A percentile compares a stretch with the other conserved stretches of the same genome.
Conservation (phyloP, 129 eudicot genomes). For the Chrysanthemum lavandulifolium region DNA sequence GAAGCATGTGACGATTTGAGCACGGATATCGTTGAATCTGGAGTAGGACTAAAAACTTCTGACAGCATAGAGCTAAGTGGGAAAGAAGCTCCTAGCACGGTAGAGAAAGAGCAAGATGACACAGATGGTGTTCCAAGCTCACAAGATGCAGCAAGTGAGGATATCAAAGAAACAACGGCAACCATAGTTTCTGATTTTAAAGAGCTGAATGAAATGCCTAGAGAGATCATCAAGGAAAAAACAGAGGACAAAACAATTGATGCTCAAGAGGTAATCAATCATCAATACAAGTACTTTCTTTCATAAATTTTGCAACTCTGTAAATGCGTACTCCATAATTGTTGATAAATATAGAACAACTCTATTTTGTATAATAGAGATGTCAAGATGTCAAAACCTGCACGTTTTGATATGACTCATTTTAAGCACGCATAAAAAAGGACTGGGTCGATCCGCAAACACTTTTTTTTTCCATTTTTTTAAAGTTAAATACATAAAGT, state of each 20-base stretch:
- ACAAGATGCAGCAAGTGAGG: constrained; percentile 16
- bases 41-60: background rate
- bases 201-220: constrained; percentile 19
- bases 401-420: too few relatives aligned
- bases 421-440: too few relatives aligned
- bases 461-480: too few relatives aligned
- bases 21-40: constrained; percentile 8
- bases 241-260: constrained; percentile 15
- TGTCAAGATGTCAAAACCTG: too few relatives aligned
- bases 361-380: background rate
- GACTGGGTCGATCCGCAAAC: too few relatives aligned
- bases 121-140: constrained; percentile 6
- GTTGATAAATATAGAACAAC: background rate
- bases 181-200: constrained; percentile 11
- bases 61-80: background rate
- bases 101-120: background rate
- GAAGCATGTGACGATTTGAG: constrained; percentile 11
- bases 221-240: constrained; percentile 13
- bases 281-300: background rate
- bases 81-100: background rate
- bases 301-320: background rate
- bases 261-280: constrained; percentile 21
- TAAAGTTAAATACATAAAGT: too few relatives aligned
- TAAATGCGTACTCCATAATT: constrained; percentile 4
- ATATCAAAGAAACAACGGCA: constrained; percentile 6